Conservation (phyloP, 2,329 filamentous ascomycete species). For the Sarocladiaceae sp. region DNA sequence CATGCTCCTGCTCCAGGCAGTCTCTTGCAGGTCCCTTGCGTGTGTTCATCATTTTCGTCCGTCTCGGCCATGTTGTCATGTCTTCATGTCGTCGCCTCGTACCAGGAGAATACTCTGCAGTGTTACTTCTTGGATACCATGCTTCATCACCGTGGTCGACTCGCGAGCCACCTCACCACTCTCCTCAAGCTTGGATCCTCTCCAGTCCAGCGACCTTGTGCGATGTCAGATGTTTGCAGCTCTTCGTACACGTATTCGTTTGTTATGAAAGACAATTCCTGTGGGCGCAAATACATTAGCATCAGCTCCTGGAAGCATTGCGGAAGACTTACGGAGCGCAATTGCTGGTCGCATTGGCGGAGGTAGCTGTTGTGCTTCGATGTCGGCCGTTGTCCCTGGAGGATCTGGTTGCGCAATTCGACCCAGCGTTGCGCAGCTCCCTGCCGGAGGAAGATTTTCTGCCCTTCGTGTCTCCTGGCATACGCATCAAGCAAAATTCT, state of each 20-base stretch:
- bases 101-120: neutral
- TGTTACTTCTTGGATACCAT: neutral
- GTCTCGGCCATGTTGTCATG: no score
- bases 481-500: conserved; percentile 58
- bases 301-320: neutral
- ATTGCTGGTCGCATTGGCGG: conserved; percentile 49
- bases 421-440: conserved; percentile 57
- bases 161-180: conserved; percentile 52
- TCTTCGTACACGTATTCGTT: conserved; percentile 56
- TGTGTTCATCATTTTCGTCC: neutral
- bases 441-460: conserved; percentile 62
- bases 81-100: conserved; percentile 3
- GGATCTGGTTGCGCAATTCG: conserved; percentile 46
- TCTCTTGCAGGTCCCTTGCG: neutral
- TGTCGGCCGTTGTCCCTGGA: conserved; percentile 47
- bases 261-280: conserved; percentile 56
- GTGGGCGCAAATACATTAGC: neutral
- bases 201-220: conserved; percentile 56
- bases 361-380: conserved; percentile 45
- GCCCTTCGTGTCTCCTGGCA: conserved; percentile 57
- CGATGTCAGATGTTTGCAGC: conserved; percentile 47
- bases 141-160: conserved; percentile 27
- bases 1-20: conserved; percentile 11
- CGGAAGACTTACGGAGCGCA: conserved; percentile 46
- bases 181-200: conserved; percentile 57